Evolutionary conservation across 768 basidiomycete genomes (phyloP).

Genomic region (Paxillus involutus): DNA sequence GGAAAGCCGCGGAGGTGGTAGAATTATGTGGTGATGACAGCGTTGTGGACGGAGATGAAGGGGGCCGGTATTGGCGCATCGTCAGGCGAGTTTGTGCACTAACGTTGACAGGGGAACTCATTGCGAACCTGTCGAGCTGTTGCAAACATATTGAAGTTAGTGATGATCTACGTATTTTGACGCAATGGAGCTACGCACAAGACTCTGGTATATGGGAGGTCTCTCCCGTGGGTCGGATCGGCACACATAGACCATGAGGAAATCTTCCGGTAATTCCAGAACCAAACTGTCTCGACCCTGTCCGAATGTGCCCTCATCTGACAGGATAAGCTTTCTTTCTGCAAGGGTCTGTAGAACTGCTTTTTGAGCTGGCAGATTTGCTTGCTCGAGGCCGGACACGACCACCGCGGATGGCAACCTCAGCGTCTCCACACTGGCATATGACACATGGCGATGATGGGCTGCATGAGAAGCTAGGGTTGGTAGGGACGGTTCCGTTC

Average conservation of each 20-base stretch:
- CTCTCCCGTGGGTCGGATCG: slow-evolving; percentile 61
- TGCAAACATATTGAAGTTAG: slow-evolving; percentile 4
- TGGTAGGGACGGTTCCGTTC: slow-evolving; percentile 17
- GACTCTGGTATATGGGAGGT: slow-evolving; percentile 60
- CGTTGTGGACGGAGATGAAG: slow-evolving; percentile 28
- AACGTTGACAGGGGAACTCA: slow-evolving; percentile 64
- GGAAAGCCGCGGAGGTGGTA: slow-evolving; percentile 28
- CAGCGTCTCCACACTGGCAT: slow-evolving; percentile 18
- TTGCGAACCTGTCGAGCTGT: slow-evolving; percentile 77
- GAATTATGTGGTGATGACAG: slow-evolving; percentile 28
- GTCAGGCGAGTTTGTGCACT: slow-evolving; percentile 37
- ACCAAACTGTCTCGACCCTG: slow-evolving; percentile 28
- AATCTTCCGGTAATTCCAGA: slow-evolving; percentile 53
- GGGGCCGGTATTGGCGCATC: slow-evolving; percentile 33
- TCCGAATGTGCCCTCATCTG: slow-evolving; percentile 16
- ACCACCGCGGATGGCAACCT: slow-evolving; percentile 61
- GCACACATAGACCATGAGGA: slow-evolving; percentile 75
- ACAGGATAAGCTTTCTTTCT: slow-evolving; percentile 50
- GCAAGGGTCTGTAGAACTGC: slow-evolving; percentile 52
- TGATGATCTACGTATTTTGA: background rate
- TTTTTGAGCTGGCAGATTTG: slow-evolving; percentile 53
- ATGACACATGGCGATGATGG: slow-evolving; percentile 13
- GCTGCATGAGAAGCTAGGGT: slow-evolving; percentile 9
- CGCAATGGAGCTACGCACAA: slow-evolving; percentile 47
- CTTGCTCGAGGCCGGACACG: slow-evolving; percentile 68